Evolutionary conservation across 1,284 basidiomycete species (phyloP).

Genomic region (Coniophora puteana): DNA sequence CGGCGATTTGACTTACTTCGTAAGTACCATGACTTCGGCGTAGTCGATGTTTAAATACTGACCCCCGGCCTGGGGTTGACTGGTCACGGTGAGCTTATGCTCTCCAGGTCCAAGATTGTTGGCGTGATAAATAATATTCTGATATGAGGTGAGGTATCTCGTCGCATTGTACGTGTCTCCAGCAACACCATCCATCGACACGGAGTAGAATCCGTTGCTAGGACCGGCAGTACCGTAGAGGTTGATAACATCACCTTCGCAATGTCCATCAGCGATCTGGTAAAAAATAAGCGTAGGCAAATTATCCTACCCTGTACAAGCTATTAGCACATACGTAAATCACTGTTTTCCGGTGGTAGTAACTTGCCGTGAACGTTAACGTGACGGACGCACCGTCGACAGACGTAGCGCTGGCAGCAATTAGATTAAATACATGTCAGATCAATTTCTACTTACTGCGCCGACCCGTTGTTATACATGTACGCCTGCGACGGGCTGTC

Average conservation of each 20-base stretch:
- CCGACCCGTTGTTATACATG: conserved; percentile 6
- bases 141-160: not conserved
- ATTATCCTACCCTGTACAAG: not conserved
- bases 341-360: too few species aligned
- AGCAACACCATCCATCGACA: conserved; percentile 1
- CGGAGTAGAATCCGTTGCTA: conserved; percentile 1
- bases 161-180: conserved; percentile 1
- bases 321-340: not conserved
- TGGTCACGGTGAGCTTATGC: not conserved
- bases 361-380: conserved; percentile 17
- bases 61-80: not conserved
- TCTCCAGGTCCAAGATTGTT: conserved; percentile 1
- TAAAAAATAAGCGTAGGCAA: not conserved
- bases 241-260: conserved; percentile 1
- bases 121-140: conserved; percentile 1
- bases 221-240: conserved; percentile 4
- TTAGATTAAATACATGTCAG: not conserved
- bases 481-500: not conserved
- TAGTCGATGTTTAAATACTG: conserved; percentile 3
- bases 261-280: not conserved
- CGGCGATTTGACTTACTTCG: not conserved
- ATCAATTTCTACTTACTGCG: conserved; percentile 12
- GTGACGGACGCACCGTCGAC: conserved; percentile 12
- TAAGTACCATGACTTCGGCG: not conserved
- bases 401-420: conserved; percentile 14